phyloP scores from a whole-genome alignment of 2,329 filamentous ascomycete species.

The Colletotrichum musae region DNA sequence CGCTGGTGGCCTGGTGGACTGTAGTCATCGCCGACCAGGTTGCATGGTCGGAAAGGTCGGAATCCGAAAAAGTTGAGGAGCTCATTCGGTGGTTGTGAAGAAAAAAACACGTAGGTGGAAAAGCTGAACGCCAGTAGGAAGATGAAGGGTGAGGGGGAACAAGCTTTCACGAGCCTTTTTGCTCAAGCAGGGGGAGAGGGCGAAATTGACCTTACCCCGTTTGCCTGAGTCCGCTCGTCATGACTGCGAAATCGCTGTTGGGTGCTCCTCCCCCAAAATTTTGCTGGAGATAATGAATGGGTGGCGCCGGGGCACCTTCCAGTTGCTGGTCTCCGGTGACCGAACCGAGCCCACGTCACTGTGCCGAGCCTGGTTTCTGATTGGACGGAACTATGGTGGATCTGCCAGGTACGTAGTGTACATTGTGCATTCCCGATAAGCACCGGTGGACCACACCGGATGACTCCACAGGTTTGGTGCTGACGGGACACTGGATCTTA shows the following conservation, averaged over 20 bases:
- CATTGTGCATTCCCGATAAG: constrained; percentile 37
- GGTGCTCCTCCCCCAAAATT: constrained; percentile 32
- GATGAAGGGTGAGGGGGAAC: constrained; percentile 23
- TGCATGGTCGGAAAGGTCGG: constrained; percentile 40
- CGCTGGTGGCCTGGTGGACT: constrained; percentile 28
- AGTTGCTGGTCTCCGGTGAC: constrained; percentile 20
- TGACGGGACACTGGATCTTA: constrained; percentile 28
- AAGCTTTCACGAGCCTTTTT: constrained; percentile 34
- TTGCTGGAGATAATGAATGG: constrained; percentile 42
- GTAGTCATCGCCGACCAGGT: constrained; percentile 38
- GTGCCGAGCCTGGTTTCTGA: constrained; percentile 1
- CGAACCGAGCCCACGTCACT: constrained; percentile 17
- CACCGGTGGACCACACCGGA: constrained; percentile 30
- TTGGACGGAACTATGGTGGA: constrained; percentile 25
- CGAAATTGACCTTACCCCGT: constrained; percentile 35
- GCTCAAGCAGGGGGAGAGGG: constrained; percentile 24
- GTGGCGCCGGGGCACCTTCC: constrained; percentile 33
- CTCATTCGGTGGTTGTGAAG: constrained; percentile 9
- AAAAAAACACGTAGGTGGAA: not conserved
- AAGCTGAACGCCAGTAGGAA: not conserved
- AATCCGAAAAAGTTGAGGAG: constrained; percentile 14
- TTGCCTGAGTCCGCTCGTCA: constrained; percentile 35
- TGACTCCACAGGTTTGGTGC: constrained; percentile 35
- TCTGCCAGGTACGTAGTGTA: not conserved
- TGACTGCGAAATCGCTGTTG: constrained; percentile 39